Base-by-base conservation (phyloP, 2,329 filamentous ascomycete species). In the Lithohypha guttulata region DNA sequence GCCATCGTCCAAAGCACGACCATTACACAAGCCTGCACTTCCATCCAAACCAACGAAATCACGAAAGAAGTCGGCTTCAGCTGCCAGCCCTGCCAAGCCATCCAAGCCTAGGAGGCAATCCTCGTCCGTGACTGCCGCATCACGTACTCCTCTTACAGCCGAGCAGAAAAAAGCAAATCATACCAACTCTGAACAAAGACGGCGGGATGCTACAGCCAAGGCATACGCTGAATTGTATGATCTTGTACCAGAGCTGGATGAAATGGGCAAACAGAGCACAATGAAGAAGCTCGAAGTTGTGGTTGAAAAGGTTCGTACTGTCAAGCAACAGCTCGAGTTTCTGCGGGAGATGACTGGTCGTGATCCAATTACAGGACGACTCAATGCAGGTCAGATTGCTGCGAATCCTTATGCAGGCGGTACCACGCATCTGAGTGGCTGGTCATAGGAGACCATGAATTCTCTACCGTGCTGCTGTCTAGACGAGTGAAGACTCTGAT, bases 281-380 rank as follows among this genome's bases (percentile, higher is more conserved):
- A 50, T 52, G 50, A 50, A 52, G 34, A 51, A 49, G 41, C 48
- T 52, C 4, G 48, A 50, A 31, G 36, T 47, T 17, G 50, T 52
- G 8, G 50, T 52, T 17, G 43, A 42, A 15, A 49, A 51, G 25
- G 46, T 50, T 20, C 30, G 28, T 15, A 30, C 31, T 13, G 43
- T 46, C 15, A 50, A 48, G 36, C 34, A 40, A 19, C 34, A 32
- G 17, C 42, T 49, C 7, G 46, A 48, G 28, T 41, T 42, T 17
- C 27, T 50, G 25, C 42, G 48, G 18, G 19, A 25, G 6, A 36
- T 43, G 19, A 11, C 47, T 14, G 48, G 48, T 11, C 25, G 44
- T 8, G 46, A 48, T 25, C 38, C 43, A 18, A 10, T 15, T 3
- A 34, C 43, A 10, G 46, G 46, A 21, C 34, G 35, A 31, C 29